Conservation (phyloP, 306 rosid species). For the Cicer judaicum region DNA sequence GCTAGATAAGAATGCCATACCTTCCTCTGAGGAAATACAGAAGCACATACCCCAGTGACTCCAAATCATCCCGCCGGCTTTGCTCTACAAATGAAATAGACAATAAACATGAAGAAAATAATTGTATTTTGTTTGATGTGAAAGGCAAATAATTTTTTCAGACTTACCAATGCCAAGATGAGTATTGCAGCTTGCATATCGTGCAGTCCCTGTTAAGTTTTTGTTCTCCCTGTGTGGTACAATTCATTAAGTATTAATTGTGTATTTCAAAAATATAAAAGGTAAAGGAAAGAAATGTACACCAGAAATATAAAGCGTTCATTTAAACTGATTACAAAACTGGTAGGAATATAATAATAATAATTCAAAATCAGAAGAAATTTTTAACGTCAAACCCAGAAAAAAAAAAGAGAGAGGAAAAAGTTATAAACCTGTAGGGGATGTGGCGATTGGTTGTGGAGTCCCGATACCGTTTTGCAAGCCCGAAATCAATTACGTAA, state of each 20-base stretch:
- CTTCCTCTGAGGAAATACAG: slow-evolving; percentile 96
- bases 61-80: slow-evolving; percentile 99
- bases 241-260: slow-evolving; percentile 39
- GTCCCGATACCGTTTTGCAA: slow-evolving; percentile 93
- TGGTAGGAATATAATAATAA: slow-evolving; percentile 17
- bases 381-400: not conserved
- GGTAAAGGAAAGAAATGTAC: not conserved
- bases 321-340: slow-evolving; percentile 10
- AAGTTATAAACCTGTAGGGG: slow-evolving; percentile 95
- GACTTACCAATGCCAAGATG: slow-evolving; percentile 96
- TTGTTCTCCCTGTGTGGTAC: slow-evolving; percentile 77
- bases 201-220: slow-evolving; percentile 93
- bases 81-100: slow-evolving; percentile 68
- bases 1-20: slow-evolving; percentile 48
- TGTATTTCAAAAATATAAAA: slow-evolving; percentile 17
- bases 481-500: slow-evolving; percentile 92
- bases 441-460: slow-evolving; percentile 89
- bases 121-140: slow-evolving; percentile 6
- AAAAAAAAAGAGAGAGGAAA: no score
- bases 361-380: slow-evolving; percentile 13
- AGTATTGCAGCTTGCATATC: slow-evolving; percentile 98
- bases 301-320: not conserved
- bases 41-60: slow-evolving; percentile 95
- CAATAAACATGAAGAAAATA: slow-evolving; percentile 26
- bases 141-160: slow-evolving; percentile 30